These are phyloP conservation scores for Aschersonia sp. DNA, from an alignment of 2,329 filamentous ascomycete species.

Conservation along the genomic window DNA sequence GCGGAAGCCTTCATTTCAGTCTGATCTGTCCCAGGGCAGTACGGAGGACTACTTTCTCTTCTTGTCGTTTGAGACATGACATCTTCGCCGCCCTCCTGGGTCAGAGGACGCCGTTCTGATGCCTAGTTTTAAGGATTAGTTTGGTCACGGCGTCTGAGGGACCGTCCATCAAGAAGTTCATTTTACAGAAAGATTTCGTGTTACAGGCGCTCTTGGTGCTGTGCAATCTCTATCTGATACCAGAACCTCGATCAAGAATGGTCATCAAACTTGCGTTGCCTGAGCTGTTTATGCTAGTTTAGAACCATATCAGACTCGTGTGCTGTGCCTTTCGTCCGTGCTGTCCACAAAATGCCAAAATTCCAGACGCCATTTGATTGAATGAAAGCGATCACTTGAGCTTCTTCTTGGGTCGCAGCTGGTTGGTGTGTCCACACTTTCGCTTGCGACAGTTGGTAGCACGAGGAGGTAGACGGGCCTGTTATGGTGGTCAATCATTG, in stretches of 20 bases:
- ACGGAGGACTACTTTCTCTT: no score
- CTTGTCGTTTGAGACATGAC: no score
- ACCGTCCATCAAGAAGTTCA: no score
- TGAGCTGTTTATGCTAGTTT: constrained; percentile 23
- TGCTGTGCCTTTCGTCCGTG: constrained; percentile 20
- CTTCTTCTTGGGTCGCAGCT: constrained; percentile 99
- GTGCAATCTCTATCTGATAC: no score
- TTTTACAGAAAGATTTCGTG: no score
- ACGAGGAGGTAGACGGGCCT: constrained; percentile 83
- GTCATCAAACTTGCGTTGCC: constrained; percentile 17
- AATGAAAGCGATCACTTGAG: constrained; percentile 51
- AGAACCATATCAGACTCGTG: constrained; percentile 23
- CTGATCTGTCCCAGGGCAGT: no score
- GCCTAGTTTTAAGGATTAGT: no score
- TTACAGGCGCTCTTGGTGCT: no score
- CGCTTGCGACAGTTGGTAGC: constrained; percentile 99
- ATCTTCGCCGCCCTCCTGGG: no score
- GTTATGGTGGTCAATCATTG: constrained; percentile 6
- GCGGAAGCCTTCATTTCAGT: no score
- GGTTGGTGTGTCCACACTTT: constrained; percentile 99
- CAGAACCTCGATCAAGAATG: constrained; percentile 7
- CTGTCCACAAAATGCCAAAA: constrained; percentile 24
- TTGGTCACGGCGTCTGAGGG: no score
- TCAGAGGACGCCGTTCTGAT: no score
- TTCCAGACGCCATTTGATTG: constrained; percentile 30